Percentiles rank a stretch among this genome's conserved stretches.
Conservation (phyloP, 1,284 basidiomycete genomes). For the Cutaneotrichosporon sp. region DNA sequence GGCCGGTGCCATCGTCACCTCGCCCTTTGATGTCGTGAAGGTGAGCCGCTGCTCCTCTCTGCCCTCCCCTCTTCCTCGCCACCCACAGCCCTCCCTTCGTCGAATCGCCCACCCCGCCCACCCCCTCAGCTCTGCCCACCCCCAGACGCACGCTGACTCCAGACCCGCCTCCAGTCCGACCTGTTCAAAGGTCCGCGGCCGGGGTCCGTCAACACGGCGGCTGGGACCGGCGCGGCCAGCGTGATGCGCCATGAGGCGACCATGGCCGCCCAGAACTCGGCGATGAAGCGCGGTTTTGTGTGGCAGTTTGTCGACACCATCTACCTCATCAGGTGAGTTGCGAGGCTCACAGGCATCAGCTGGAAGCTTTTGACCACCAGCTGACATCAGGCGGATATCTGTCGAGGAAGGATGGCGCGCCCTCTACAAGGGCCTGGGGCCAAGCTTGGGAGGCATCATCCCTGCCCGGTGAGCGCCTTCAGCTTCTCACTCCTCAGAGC, state of each 20-base stretch:
- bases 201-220: neutral
- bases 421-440: slow-evolving; percentile 91
- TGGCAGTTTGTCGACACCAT: slow-evolving; percentile 96
- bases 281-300: slow-evolving; percentile 60
- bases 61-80: too few relatives aligned
- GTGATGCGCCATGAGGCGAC: slow-evolving; percentile 21
- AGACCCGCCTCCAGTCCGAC: slow-evolving; percentile 88
- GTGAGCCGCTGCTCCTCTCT: slow-evolving; percentile 25
- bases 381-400: slow-evolving; percentile 71
- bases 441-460: slow-evolving; percentile 91
- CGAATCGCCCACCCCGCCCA: neutral
- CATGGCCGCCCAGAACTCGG: slow-evolving; percentile 15
- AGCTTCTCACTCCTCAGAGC: too few relatives aligned
- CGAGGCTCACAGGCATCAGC: too few relatives aligned
- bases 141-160: neutral
- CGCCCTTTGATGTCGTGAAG: slow-evolving; percentile 97
- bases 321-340: slow-evolving; percentile 75
- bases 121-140: neutral
- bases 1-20: slow-evolving; percentile 95
- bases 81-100: too few relatives aligned
- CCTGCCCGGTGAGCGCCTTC: slow-evolving; percentile 68
- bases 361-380: neutral
- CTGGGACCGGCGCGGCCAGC: slow-evolving; percentile 21
- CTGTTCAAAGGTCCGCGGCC: slow-evolving; percentile 60
- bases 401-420: slow-evolving; percentile 87